Evolutionary conservation across 2,329 filamentous ascomycete species (phyloP).

Genomic region (Rhynchosporium agropyri): DNA sequence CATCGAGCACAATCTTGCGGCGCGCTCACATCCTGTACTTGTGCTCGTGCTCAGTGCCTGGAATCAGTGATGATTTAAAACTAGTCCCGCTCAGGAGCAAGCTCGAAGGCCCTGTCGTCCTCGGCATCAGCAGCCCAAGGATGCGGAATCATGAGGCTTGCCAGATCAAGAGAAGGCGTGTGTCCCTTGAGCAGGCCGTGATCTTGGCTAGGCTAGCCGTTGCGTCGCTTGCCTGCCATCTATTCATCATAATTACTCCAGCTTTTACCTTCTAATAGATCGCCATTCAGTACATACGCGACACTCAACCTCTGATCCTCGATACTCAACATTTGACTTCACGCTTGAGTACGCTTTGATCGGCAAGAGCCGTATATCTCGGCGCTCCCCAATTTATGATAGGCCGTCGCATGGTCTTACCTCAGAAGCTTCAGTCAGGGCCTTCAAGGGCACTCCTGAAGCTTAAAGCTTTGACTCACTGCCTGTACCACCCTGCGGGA

Average conservation of each 20-base stretch:
- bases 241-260: conserved; percentile 1
- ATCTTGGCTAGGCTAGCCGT: not conserved
- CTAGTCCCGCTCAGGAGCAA: not conserved
- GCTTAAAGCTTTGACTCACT: conserved; percentile 11
- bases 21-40: not conserved
- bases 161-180: not conserved
- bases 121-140: not conserved
- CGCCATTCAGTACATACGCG: not conserved
- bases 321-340: too few species aligned
- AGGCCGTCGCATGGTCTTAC: not conserved
- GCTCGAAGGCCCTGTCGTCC: not conserved
- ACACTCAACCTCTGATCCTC: not conserved
- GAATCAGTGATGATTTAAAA: not conserved
- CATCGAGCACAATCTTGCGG: not conserved
- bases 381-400: not conserved
- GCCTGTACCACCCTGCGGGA: not conserved
- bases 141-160: not conserved
- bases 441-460: not conserved
- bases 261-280: not conserved
- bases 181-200: not conserved
- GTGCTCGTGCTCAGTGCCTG: too few species aligned
- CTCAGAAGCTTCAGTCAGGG: not conserved
- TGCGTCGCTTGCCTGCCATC: conserved; percentile 1
- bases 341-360: not conserved
- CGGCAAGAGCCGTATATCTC: not conserved